phyloP scores from a whole-genome alignment of 2,329 filamentous ascomycete genomes.

The Phaeomoniella chlamydospora region DNA sequence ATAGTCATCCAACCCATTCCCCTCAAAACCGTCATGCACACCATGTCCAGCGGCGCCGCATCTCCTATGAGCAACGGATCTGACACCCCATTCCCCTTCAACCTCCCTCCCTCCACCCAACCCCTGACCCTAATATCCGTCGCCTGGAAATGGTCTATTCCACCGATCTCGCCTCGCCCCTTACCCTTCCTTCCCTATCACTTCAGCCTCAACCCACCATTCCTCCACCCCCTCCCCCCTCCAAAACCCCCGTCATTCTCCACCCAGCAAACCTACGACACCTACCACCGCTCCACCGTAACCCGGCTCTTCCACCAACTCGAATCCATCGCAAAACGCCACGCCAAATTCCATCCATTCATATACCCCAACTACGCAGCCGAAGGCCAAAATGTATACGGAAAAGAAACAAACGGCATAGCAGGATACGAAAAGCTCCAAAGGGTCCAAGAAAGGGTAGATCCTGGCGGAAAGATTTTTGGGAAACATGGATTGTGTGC shows the following conservation, averaged over 20 bases:
- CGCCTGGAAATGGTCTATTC: constrained; percentile 16
- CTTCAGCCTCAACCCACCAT: too few species aligned
- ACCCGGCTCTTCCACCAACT: neutral
- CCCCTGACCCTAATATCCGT: constrained; percentile 16
- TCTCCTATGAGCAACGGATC: too few species aligned
- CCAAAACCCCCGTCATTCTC: neutral
- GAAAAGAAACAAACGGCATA: neutral
- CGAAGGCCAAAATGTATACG: neutral
- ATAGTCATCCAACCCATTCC: constrained; percentile 20
- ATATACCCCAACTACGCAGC: constrained; percentile 1
- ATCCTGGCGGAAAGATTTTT: neutral
- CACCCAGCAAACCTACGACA: neutral
- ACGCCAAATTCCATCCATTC: neutral
- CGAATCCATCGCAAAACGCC: neutral
- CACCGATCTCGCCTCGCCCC: too few species aligned
- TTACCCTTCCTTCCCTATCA: too few species aligned
- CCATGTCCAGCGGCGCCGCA: constrained; percentile 16
- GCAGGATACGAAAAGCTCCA: neutral
- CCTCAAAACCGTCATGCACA: constrained; percentile 13
- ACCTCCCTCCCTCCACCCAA: constrained; percentile 12
- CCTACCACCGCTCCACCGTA: neutral
- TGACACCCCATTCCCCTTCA: constrained; percentile 22
- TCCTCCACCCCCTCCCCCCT: neutral
- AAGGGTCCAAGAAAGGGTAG: neutral
- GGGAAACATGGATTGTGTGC: neutral